A percentile compares a stretch with the other conserved stretches of the same genome.
Conservation (phyloP, 192 early-diverging fungal genomes). For the Funneliformis geosporum region DNA sequence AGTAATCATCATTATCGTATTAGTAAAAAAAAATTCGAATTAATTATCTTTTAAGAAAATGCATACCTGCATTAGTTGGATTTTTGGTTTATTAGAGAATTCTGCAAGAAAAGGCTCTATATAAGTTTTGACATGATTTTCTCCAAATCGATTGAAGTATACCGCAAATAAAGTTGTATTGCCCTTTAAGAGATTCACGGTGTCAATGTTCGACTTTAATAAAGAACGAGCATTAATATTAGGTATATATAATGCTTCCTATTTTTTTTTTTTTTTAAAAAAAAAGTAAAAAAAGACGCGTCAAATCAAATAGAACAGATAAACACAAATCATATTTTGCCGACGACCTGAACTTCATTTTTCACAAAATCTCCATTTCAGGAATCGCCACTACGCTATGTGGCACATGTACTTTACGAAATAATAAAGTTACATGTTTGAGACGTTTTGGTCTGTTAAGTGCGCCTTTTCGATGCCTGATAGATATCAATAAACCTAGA, state of each 20-base stretch:
- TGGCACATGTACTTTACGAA: too few relatives aligned
- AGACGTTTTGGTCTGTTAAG: too few relatives aligned
- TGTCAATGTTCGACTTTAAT: not conserved
- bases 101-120: slow-evolving; percentile 4
- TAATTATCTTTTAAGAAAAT: not conserved
- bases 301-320: too few relatives aligned
- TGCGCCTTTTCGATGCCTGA: too few relatives aligned
- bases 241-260: slow-evolving; percentile 28
- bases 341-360: too few relatives aligned
- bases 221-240: slow-evolving; percentile 19
- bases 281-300: not conserved
- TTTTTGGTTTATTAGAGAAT: not conserved
- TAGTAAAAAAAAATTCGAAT: not conserved
- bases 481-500: too few relatives aligned
- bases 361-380: too few relatives aligned
- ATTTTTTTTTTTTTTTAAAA: not conserved
- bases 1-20: not conserved
- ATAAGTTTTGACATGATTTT: not conserved
- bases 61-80: slow-evolving; percentile 1
- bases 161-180: slow-evolving; percentile 4
- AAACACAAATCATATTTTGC: too few relatives aligned
- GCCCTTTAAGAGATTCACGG: not conserved
- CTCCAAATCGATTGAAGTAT: slow-evolving; percentile 21
- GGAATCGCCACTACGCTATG: too few relatives aligned
- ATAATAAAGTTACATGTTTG: too few relatives aligned